Evolutionary conservation across 2,329 filamentous ascomycete species (phyloP).

Genomic region (Malbranchea cinnamomea): DNA sequence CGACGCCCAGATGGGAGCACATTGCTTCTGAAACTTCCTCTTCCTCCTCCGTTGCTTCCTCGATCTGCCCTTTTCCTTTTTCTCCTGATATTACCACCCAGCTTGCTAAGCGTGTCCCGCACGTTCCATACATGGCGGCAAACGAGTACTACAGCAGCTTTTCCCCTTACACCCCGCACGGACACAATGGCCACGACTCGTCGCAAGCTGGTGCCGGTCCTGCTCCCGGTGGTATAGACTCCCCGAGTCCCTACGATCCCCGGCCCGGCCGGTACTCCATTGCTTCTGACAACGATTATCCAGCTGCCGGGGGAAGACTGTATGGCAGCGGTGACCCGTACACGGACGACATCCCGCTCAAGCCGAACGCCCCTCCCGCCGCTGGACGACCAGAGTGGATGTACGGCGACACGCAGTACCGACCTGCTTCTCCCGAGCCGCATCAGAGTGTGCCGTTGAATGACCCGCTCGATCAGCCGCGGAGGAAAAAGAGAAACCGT

Average conservation of each 20-base stretch:
- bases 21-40: too few species aligned
- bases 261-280: conserved; percentile 25
- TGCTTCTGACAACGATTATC: conserved; percentile 18
- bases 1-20: too few species aligned
- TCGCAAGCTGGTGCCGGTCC: conserved; percentile 1
- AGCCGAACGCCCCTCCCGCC: conserved; percentile 22
- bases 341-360: conserved; percentile 28
- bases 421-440: conserved; percentile 45
- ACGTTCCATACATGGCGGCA: conserved; percentile 35
- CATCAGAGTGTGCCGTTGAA: conserved; percentile 13
- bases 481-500: conserved; percentile 24
- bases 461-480: conserved; percentile 10
- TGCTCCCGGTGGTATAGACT: conserved; percentile 7
- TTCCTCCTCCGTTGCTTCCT: too few species aligned
- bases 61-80: too few species aligned
- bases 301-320: conserved; percentile 15
- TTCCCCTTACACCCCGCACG: conserved; percentile 2
- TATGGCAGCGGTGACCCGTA: conserved; percentile 22
- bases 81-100: too few species aligned
- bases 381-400: conserved; percentile 22
- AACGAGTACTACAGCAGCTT: conserved; percentile 18
- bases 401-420: conserved; percentile 30
- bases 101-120: too few species aligned
- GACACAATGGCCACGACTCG: neutral
- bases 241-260: conserved; percentile 26